Percentiles rank a stretch among this genome's conserved stretches.
Evolutionary conservation across 1,284 basidiomycete species (phyloP).

Genomic region (Heterobasidion occidentale): DNA sequence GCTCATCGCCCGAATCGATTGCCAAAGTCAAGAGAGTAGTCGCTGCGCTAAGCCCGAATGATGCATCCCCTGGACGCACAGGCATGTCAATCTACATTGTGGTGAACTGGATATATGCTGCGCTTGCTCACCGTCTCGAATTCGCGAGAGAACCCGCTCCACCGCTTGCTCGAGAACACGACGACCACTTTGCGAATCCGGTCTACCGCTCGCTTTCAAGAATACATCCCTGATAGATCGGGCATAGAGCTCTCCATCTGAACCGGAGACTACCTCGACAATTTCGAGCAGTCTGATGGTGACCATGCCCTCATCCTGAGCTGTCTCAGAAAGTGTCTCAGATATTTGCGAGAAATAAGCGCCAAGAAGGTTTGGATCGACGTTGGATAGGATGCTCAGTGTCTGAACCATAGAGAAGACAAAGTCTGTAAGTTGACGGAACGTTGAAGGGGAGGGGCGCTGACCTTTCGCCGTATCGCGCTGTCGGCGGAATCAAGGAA

Average conservation of each 20-base stretch:
- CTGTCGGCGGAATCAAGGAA: slow-evolving; percentile 52
- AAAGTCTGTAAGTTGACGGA: not conserved
- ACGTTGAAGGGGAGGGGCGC: not conserved
- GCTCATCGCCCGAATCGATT: slow-evolving; percentile 29
- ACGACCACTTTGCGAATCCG: slow-evolving; percentile 19
- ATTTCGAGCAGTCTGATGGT: slow-evolving; percentile 46
- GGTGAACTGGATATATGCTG: not conserved
- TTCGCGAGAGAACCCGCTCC: slow-evolving; percentile 40
- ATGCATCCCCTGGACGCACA: slow-evolving; percentile 26
- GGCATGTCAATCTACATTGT: slow-evolving; percentile 4
- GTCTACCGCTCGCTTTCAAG: slow-evolving; percentile 29
- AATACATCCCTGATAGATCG: slow-evolving; percentile 40
- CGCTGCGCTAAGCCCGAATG: slow-evolving; percentile 41
- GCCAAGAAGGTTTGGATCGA: slow-evolving; percentile 50
- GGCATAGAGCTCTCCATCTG: slow-evolving; percentile 55
- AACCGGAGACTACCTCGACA: slow-evolving; percentile 35
- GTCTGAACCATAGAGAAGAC: slow-evolving; percentile 33
- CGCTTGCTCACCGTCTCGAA: slow-evolving; percentile 37
- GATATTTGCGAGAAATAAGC: slow-evolving; percentile 43
- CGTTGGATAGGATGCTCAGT: slow-evolving; percentile 40
- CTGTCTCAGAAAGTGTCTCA: slow-evolving; percentile 25
- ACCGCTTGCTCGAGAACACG: slow-evolving; percentile 47
- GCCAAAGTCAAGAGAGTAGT: slow-evolving; percentile 42
- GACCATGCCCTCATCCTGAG: slow-evolving; percentile 24
- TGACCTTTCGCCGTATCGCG: slow-evolving; percentile 51